Base-by-base conservation (phyloP, 768 basidiomycete genomes). In the Agrocybe chaxingu region DNA sequence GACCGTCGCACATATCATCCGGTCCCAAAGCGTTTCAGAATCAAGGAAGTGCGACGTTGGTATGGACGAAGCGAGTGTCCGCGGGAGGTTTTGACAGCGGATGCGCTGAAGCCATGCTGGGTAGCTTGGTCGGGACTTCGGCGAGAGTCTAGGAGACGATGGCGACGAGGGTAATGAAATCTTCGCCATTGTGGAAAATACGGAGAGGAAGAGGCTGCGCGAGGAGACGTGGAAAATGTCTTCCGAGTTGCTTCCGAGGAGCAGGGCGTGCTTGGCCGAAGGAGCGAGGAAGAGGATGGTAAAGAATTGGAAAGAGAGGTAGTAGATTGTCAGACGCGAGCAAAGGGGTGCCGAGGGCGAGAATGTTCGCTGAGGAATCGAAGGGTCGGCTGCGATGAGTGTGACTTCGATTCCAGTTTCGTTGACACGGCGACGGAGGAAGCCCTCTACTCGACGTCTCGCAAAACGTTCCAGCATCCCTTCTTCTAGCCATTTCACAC, bases 251-350 rank as follows among this genome's bases (percentile, higher is more conserved):
- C 64, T 55, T 6, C 71, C 78, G 7, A 77, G 45, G 7, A 76
- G 65, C 5, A 77, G 55, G 1, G 75, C 71, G 51, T 77, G 74
- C 19, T 63, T 57, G 2, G 76, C 61, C 0, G 79, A 80, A 7
- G 69, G 69, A 12, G 47, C 55, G 1, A 58, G 43, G 34, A 79
- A 65, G 34, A 83, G 60, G 19, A 72, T 62, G 18, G 74, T 75
- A 61, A 80, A 81, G 56, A 82, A 64, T 10, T 70, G 68, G 2
- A 76, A 68, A 1, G 78, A 70, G 11, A 73, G 70, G 55, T 79
- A 76, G 7, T 64, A 63, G 41, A 81, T 71, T 1, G 60, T 66
- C n/a, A 79, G 48, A 13, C 37, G 47, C 2, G 43, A 7, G 30
- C 33, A 10, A 19, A 37, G 32, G 8, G 12, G 7, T 1, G 31